Evolutionary conservation across 495 filamentous ascomycete species (phyloP).

Genomic region (Penicillium soppii): DNA sequence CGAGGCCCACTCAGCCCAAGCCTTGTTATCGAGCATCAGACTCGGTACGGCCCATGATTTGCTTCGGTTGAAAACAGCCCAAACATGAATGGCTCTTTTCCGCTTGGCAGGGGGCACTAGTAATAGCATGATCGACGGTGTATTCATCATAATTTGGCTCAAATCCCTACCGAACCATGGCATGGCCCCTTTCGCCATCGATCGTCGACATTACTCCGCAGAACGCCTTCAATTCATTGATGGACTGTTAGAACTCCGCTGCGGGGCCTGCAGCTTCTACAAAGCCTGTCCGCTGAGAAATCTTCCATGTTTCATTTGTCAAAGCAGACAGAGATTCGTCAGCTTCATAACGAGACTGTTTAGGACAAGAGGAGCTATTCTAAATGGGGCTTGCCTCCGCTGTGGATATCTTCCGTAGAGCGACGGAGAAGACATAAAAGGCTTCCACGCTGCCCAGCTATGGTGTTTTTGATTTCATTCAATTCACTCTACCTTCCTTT

Average conservation of each 20-base stretch:
- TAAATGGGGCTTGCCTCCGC: neutral
- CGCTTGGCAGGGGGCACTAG: conserved; percentile 1
- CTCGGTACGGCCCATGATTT: neutral
- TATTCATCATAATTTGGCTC: neutral
- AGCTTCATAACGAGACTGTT: neutral
- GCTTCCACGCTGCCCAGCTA: neutral
- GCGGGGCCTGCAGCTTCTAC: conserved; percentile 3
- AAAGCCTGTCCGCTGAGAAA: conserved; percentile 3
- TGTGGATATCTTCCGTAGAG: neutral
- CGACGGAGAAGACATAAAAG: neutral
- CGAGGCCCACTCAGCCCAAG: neutral
- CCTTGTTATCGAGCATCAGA: neutral
- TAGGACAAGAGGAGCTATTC: neutral
- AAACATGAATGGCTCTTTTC: neutral
- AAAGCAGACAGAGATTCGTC: neutral
- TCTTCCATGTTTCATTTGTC: conserved; percentile 4
- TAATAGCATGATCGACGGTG: neutral
- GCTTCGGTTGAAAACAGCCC: conserved; percentile 4
- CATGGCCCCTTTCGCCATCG: neutral
- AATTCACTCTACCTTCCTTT: neutral
- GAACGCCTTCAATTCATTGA: neutral
- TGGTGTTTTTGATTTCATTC: neutral
- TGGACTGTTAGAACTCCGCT: conserved; percentile 4
- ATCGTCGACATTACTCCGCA: neutral
- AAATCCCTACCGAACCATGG: neutral